Conservation (phyloP, 2,329 filamentous ascomycete species). For the Aspergillus intermedius region DNA sequence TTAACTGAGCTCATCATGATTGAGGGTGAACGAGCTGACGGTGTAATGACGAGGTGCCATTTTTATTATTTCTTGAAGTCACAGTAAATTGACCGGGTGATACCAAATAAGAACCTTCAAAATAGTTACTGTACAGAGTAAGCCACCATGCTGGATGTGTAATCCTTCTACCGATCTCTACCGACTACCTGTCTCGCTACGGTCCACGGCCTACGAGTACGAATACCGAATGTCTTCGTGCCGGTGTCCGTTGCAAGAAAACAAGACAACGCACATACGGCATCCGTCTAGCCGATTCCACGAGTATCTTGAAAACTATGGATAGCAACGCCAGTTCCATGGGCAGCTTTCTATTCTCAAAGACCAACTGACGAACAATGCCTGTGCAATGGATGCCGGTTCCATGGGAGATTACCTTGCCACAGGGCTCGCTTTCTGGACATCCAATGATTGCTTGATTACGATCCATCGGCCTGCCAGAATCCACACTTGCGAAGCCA, state of each 20-base stretch:
- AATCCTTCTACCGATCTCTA: no score
- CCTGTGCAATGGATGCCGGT: neutral
- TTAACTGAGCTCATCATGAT: neutral
- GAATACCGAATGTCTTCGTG: neutral
- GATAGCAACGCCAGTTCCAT: neutral
- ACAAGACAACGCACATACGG: neutral
- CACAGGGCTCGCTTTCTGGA: neutral
- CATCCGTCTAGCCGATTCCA: neutral
- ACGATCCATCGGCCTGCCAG: neutral
- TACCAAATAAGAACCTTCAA: no score
- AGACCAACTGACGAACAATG: neutral
- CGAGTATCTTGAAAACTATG: neutral
- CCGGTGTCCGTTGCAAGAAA: neutral
- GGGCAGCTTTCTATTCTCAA: neutral
- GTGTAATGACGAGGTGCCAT: neutral
- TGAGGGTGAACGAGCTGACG: neutral
- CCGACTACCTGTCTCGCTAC: no score
- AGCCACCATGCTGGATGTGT: no score
- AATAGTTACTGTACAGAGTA: no score
- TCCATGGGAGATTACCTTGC: neutral
- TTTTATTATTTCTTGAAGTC: no score
- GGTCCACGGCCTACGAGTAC: no score
- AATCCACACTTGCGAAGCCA: neutral
- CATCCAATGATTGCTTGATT: neutral
- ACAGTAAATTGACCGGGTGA: no score